phyloP scores from a whole-genome alignment of 371 early-diverging fungal species.

The Actinomortierella ambigua region DNA sequence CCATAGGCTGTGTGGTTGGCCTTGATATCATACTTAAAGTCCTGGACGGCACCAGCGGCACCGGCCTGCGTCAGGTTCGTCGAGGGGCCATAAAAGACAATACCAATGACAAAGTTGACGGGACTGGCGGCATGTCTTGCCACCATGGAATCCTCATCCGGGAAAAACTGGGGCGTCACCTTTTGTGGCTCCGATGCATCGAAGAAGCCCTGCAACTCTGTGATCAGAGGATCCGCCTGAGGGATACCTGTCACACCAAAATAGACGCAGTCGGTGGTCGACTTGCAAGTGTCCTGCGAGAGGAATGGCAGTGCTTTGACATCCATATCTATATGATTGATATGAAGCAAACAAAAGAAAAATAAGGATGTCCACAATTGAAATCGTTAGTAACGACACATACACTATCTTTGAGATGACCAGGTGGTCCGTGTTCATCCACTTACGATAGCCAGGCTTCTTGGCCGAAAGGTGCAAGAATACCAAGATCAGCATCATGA shows the following conservation, averaged over 20 bases:
- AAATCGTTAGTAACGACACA: no score
- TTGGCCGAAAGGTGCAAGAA: constrained; percentile 43
- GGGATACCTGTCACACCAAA: constrained; percentile 48
- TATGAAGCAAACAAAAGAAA: no score
- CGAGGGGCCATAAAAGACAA: constrained; percentile 43
- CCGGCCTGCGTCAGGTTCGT: constrained; percentile 21
- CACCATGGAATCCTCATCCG: constrained; percentile 33
- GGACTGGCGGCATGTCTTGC: constrained; percentile 37
- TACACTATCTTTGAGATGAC: neutral
- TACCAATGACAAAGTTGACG: constrained; percentile 44
- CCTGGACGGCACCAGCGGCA: neutral
- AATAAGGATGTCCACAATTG: neutral
- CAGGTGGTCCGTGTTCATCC: no score
- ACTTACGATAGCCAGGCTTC: constrained; percentile 19
- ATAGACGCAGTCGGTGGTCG: constrained; percentile 41
- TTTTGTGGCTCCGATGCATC: constrained; percentile 41
- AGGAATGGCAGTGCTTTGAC: constrained; percentile 42
- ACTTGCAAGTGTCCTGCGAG: constrained; percentile 35
- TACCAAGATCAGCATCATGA: constrained; percentile 46
- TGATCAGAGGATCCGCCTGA: constrained; percentile 34
- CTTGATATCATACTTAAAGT: constrained; percentile 36
- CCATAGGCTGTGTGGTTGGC: constrained; percentile 43
- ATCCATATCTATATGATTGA: constrained; percentile 23
- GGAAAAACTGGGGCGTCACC: constrained; percentile 30
- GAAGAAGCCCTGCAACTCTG: constrained; percentile 39